phyloP scores from a whole-genome alignment of 495 filamentous ascomycete species.

The Parachaetomium inaequale region DNA sequence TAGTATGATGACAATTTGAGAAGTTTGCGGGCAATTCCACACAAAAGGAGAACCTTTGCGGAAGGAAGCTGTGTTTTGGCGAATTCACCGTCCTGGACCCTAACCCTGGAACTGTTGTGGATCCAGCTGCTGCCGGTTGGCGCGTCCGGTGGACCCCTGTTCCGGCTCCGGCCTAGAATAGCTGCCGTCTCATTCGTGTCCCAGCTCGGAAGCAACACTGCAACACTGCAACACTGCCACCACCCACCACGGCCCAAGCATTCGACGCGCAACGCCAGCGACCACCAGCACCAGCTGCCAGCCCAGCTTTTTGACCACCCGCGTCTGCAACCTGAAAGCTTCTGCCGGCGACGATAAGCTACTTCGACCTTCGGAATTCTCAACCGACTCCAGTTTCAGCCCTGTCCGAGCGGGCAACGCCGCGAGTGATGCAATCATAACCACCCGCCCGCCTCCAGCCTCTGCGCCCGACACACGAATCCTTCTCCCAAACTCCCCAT shows the following conservation, averaged over 20 bases:
- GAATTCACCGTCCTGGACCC: background rate
- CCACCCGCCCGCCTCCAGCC: background rate
- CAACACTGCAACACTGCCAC: background rate
- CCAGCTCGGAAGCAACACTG: background rate
- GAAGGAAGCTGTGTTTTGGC: background rate
- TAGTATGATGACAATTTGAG: background rate
- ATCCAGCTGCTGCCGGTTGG: background rate
- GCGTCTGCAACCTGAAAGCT: background rate
- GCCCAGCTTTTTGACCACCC: background rate
- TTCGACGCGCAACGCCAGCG: background rate
- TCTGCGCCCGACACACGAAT: background rate
- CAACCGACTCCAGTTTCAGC: background rate
- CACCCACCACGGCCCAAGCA: background rate
- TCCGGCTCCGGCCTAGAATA: background rate
- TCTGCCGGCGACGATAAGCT: too few relatives aligned
- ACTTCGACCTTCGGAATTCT: background rate
- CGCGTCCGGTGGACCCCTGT: background rate
- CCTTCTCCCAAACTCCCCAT: background rate
- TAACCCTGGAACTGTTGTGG: background rate
- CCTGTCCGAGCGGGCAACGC: background rate
- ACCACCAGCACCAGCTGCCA: background rate
- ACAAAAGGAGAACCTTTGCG: background rate
- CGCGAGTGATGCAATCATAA: conserved; percentile 14
- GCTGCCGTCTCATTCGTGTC: background rate
- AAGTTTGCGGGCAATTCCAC: background rate